Percentiles rank a stretch among this genome's conserved stretches.
Evolutionary conservation across 2,329 filamentous ascomycete species (phyloP).

Genomic region (Cladosporium sp.): DNA sequence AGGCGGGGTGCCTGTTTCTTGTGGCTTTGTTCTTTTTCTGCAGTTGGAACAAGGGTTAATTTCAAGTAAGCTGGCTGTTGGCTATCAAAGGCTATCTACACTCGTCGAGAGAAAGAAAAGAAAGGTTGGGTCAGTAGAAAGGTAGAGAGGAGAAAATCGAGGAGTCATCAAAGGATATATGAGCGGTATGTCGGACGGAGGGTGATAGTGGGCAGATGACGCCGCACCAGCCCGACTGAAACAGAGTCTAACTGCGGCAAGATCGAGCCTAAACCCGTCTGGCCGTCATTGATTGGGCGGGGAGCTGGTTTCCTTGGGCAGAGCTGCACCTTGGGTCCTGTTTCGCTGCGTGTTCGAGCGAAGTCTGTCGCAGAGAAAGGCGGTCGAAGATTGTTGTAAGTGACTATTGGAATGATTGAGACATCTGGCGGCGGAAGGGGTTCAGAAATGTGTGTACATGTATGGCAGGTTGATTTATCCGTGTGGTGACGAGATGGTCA

Average conservation of each 20-base stretch:
- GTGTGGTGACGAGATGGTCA: neutral
- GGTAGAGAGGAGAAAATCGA: conserved; percentile 5
- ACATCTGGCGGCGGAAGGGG: neutral
- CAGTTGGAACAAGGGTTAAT: conserved; percentile 10
- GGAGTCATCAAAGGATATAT: conserved; percentile 13
- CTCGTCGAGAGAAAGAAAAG: conserved; percentile 13
- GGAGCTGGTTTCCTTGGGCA: conserved; percentile 12
- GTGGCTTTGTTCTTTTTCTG: conserved; percentile 17
- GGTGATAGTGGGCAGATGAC: conserved; percentile 15
- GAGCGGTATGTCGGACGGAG: conserved; percentile 17
- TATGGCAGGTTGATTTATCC: no score
- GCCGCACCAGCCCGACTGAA: conserved; percentile 11
- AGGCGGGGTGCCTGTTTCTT: conserved; percentile 14
- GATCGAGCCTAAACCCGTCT: conserved; percentile 1
- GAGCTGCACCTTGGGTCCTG: conserved; percentile 11
- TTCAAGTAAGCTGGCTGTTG: conserved; percentile 16
- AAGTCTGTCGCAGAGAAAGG: neutral
- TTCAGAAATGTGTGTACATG: neutral
- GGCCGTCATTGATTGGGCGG: conserved; percentile 3
- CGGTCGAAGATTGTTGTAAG: neutral
- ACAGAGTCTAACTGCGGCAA: conserved; percentile 8
- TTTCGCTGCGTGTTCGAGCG: conserved; percentile 4
- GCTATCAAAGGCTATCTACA: conserved; percentile 26
- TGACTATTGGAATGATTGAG: neutral
- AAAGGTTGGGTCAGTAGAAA: neutral